Evolutionary conservation across 129 eudicot genomes (phyloP), one percentile per base, ranked within the genome.

Genomic region (Pseudognaphalium luteoalbum): DNA sequence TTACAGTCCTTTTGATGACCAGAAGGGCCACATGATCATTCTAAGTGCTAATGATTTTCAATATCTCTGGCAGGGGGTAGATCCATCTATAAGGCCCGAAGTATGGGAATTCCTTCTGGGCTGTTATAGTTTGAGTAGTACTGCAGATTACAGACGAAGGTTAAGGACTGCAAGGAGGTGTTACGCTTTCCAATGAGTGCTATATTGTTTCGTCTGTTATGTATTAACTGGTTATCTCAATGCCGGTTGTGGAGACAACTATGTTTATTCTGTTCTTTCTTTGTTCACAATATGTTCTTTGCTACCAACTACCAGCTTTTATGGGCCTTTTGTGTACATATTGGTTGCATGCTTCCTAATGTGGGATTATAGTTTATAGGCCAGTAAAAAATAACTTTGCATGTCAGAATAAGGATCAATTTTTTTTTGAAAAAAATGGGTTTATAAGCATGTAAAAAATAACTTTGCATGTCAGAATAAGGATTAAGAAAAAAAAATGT

Each of bases 41-140:
- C 0, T 17, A 32, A 16, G 59, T 25, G 50, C 34, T 80, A 61
- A 75, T 68, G 41, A 21, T 59, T 69, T 59, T 60, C 22, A 42
- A 42, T 75, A 64, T 68, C 21, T 42, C 19, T 85, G 81, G 14
- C 76, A 93, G 98, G 98, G 98, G 78, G 96, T 93, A 68, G 97
- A 93, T 91, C 96, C 98, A 60, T 88, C 96, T 57, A 93, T 93
- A 80, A 88, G 98, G 80, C 82, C 97, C 56, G 97, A 93, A 88
- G 98, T 93, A 56, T 93, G 98, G 98, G 98, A 93, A 59, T 93
- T 93, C 73, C 97, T 93, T 83, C 82, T 93, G 81, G 98, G 98
- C 42, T 91, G 98, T 82, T 93, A 93, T 81, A 69, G 88, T 70
- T 75, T 93, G 83, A 88, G 93, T 86, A 93, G 96, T 82, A 88